Percentiles rank a stretch among this genome's conserved stretches.
phyloP scores from a whole-genome alignment of 305 asterid genomes.

The Solanum hybrid region DNA sequence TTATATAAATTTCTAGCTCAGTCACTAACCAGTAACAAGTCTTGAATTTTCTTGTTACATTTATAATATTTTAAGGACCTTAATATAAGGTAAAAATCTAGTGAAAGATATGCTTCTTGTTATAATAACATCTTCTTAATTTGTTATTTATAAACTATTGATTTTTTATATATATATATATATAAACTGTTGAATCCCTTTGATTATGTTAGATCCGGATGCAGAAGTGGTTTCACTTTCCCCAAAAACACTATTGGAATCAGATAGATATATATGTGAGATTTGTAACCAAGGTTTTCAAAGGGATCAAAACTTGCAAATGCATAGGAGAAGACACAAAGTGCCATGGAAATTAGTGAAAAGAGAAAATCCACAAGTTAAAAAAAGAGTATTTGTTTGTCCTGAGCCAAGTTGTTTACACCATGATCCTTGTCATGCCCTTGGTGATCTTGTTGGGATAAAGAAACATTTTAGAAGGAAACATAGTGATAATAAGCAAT shows the following conservation, averaged over 20 bases:
- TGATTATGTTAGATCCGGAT: constrained; percentile 43
- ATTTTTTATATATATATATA: too few species aligned
- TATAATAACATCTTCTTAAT: not conserved
- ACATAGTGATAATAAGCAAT: constrained; percentile 61
- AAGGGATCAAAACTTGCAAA: constrained; percentile 71
- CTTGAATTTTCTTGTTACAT: not conserved
- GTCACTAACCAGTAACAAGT: not conserved
- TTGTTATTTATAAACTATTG: not conserved
- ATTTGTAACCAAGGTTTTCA: constrained; percentile 74
- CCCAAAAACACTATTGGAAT: constrained; percentile 61
- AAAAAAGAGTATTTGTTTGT: constrained; percentile 66
- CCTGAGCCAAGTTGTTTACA: constrained; percentile 76
- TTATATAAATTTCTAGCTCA: not conserved
- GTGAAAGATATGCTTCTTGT: not conserved
- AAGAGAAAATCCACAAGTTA: constrained; percentile 36
- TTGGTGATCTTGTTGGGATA: constrained; percentile 73
- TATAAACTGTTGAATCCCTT: not conserved
- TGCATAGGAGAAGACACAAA: constrained; percentile 70
- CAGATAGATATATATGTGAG: constrained; percentile 69
- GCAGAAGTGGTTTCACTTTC: constrained; percentile 72
- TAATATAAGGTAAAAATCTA: not conserved
- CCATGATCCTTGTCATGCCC: constrained; percentile 69
- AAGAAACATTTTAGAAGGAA: constrained; percentile 71
- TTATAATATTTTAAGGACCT: not conserved
- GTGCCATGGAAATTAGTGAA: constrained; percentile 70